Percentiles rank a stretch among this genome's conserved stretches.
These are phyloP conservation scores for Skeletonema menzelii DNA, from an alignment of 108 stramenopile genomes.

Conservation along the genomic window DNA sequence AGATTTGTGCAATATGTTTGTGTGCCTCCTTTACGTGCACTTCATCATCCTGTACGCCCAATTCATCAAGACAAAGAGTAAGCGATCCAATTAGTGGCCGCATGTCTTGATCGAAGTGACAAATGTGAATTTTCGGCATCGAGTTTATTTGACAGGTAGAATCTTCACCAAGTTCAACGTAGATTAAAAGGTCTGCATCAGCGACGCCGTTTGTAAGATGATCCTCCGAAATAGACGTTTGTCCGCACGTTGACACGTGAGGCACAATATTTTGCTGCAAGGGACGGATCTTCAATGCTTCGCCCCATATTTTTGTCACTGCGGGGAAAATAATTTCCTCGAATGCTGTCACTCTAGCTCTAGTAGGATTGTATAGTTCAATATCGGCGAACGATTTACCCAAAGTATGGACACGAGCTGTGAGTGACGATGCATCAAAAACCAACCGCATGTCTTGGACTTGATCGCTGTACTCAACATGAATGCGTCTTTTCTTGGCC, in stretches of 20 bases:
- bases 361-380: conserved; percentile 17
- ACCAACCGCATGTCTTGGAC: conserved; percentile 9
- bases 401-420: conserved; percentile 17
- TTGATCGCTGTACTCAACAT: conserved; percentile 15
- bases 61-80: conserved; percentile 68
- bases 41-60: conserved; percentile 73
- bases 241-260: conserved; percentile 15
- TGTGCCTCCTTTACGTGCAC: conserved; percentile 39
- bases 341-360: conserved; percentile 20
- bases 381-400: conserved; percentile 25
- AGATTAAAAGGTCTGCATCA: conserved; percentile 36
- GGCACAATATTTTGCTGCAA: conserved; percentile 20
- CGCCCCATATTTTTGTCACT: conserved; percentile 21
- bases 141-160: conserved; percentile 16
- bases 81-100: conserved; percentile 78
- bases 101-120: conserved; percentile 58
- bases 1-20: conserved; percentile 22
- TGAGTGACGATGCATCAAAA: conserved; percentile 27
- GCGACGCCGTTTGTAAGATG: conserved; percentile 30
- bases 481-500: conserved; percentile 16
- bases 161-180: conserved; percentile 18
- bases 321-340: conserved; percentile 33
- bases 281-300: conserved; percentile 17
- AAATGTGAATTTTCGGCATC: conserved; percentile 26
- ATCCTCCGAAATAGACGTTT: conserved; percentile 10